phyloP scores from a whole-genome alignment of 176 grass and related monocot species.

The Sorghum bicolor region Sorghum_bicolor_NCBIv3 NC_012870.2:14915501-14916000 shows the following conservation, averaged over 20 bases:
- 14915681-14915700: conserved; percentile 50
- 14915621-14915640: conserved; percentile 43
- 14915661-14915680: conserved; percentile 52
- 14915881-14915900: background rate
- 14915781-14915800: conserved; percentile 48
- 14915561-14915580: conserved; percentile 69
- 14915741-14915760: background rate
- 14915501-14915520: conserved; percentile 47
- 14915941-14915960: background rate
- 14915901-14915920: background rate
- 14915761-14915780: conserved; percentile 14
- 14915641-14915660: conserved; percentile 29
- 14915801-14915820: conserved; percentile 22
- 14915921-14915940: background rate
- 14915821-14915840: background rate
- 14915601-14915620: conserved; percentile 63
- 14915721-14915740: conserved; percentile 12
- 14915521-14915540: conserved; percentile 40
- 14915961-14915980: background rate
- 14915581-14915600: conserved; percentile 75
- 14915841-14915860: background rate
- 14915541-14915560: conserved; percentile 30
- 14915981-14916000: background rate
- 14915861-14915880: background rate
- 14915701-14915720: conserved; percentile 28